Evolutionary conservation across 108 stramenopile species (phyloP), one percentile per base, ranked within the genome.

Genomic region (Fistulifera solaris): DNA sequence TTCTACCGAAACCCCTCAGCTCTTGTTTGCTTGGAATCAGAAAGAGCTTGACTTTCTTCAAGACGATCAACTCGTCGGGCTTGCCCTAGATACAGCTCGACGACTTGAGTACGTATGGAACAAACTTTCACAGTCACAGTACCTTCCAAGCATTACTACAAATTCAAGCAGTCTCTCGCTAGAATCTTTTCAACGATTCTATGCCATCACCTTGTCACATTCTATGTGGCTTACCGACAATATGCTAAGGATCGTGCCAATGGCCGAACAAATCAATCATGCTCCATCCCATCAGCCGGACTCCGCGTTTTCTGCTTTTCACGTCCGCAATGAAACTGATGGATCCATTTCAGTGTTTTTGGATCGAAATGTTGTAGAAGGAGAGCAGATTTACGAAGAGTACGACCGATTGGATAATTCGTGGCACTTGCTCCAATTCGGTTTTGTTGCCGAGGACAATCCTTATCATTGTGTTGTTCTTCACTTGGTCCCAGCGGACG

Each of bases 181-280:
- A 8, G 31, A 35, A 35, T 56, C 67, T 4, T 83, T 83, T 62
- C 72, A 73, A 44, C 55, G 70, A 52, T 78, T 71, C 54, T 54
- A 76, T 13, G 71, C 73, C 31, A 70, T 90, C 22, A 63, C 78
- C 7, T 52, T 64, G 17, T 78, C 76, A 40, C 70, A 87, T 15
- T 85, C 86, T 24, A 80, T 91, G 75, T 66, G 83, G 1, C 74
- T 94, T 11, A 38, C 55, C 7, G 87, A 85, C 8, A 3, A 35
- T 35, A 35, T 35, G 3, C 8, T 35, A 8, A 3, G 31, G 8
- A 35, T 95, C 23, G 64, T 77, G 19, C 94, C 94, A 10, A 41
- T 92, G 51, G 87, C 89, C 13, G 89, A 92, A 31, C 81, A 92
- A 76, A 66, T 84, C 21, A 95, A 95, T 70, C 81, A 92, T 65